Evolutionary conservation across 371 early-diverging fungal genomes (phyloP).

Genomic region (Conidiobolus incongruus): DNA sequence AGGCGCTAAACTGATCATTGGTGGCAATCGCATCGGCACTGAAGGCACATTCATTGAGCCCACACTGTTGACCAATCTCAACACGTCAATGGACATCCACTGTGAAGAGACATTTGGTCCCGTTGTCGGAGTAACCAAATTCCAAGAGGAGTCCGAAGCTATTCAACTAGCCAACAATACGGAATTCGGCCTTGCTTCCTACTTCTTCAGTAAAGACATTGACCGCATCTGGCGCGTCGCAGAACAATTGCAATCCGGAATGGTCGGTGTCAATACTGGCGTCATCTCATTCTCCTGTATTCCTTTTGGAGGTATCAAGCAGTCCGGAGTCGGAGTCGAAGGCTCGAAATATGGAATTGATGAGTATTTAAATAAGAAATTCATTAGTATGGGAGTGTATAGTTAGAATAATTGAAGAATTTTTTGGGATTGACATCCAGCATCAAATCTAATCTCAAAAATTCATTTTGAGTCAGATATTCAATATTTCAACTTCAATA

Average conservation of each 20-base stretch:
- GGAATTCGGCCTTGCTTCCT: slow-evolving; percentile 55
- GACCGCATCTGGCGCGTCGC: slow-evolving; percentile 56
- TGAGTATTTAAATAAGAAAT: slow-evolving; percentile 36
- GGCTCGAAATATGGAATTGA: slow-evolving; percentile 36
- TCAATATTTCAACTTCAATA: too few relatives aligned
- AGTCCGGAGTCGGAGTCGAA: slow-evolving; percentile 60
- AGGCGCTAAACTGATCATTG: slow-evolving; percentile 33
- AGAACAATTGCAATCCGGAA: slow-evolving; percentile 60
- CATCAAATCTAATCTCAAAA: too few relatives aligned
- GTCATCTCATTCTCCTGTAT: slow-evolving; percentile 29
- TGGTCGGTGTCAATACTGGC: slow-evolving; percentile 78
- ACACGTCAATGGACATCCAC: slow-evolving; percentile 26
- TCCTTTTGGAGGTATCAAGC: slow-evolving; percentile 71
- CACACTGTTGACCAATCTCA: slow-evolving; percentile 37
- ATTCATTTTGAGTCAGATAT: too few relatives aligned
- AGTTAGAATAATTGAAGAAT: too few relatives aligned
- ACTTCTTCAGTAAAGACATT: slow-evolving; percentile 56
- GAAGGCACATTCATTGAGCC: slow-evolving; percentile 43
- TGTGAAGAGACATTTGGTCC: slow-evolving; percentile 66
- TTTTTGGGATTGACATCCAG: too few relatives aligned
- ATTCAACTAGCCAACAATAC: slow-evolving; percentile 46
- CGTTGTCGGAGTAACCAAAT: slow-evolving; percentile 39
- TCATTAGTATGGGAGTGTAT: slow-evolving; percentile 28
- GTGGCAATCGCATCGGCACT: slow-evolving; percentile 18
- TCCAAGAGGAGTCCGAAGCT: slow-evolving; percentile 44